phyloP scores from a whole-genome alignment of 2,329 filamentous ascomycete species.

The Penicillium sp. region DNA sequence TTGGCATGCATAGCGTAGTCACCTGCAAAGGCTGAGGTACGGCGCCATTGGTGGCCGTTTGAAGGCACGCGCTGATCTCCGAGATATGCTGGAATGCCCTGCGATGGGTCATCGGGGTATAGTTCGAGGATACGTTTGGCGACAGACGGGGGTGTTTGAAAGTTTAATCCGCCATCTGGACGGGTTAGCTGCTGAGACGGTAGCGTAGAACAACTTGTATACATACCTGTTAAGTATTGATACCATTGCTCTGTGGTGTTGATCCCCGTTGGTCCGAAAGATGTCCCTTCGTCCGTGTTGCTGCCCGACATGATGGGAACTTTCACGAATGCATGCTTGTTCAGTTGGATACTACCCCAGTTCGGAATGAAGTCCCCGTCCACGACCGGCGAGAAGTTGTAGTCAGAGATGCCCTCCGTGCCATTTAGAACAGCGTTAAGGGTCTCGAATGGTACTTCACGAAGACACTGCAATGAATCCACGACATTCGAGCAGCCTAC shows the following conservation, averaged over 20 bases:
- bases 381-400: slow-evolving; percentile 35
- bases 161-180: slow-evolving; percentile 20
- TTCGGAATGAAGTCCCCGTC: slow-evolving; percentile 51
- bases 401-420: slow-evolving; percentile 31
- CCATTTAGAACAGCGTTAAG: slow-evolving; percentile 49
- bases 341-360: slow-evolving; percentile 48
- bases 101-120: slow-evolving; percentile 46
- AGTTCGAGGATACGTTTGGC: slow-evolving; percentile 40
- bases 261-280: slow-evolving; percentile 47
- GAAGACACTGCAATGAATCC: slow-evolving; percentile 59
- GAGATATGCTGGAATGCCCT: slow-evolving; percentile 43
- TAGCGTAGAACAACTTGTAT: not conserved
- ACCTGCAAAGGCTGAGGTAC: slow-evolving; percentile 47
- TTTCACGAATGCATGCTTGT: slow-evolving; percentile 52
- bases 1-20: slow-evolving; percentile 51
- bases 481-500: slow-evolving; percentile 51
- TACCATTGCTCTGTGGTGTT: slow-evolving; percentile 49
- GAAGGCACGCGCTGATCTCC: slow-evolving; percentile 28
- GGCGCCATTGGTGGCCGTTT: slow-evolving; percentile 45
- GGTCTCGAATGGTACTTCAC: slow-evolving; percentile 49
- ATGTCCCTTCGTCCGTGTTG: slow-evolving; percentile 58
- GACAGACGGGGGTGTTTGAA: slow-evolving; percentile 19
- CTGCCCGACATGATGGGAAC: slow-evolving; percentile 57
- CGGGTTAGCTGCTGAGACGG: slow-evolving; percentile 6
- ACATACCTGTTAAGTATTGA: slow-evolving; percentile 30